Percentiles rank a stretch among this genome's conserved stretches.
phyloP scores from a whole-genome alignment of 768 basidiomycete genomes.

The Macrolepiota albuminosa region DNA sequence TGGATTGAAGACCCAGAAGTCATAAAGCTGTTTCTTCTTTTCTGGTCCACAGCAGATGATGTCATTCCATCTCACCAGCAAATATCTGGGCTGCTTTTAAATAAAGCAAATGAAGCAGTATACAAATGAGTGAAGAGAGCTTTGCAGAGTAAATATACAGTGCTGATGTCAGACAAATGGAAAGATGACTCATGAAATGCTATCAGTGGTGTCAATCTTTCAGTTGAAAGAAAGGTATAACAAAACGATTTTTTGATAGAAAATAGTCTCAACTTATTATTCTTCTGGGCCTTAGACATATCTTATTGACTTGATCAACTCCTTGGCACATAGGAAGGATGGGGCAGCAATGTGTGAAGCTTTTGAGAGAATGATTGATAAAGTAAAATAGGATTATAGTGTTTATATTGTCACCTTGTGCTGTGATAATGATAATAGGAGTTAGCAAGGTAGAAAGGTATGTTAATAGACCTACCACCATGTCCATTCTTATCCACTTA shows the following conservation, averaged over 20 bases:
- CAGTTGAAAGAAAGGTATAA: conserved; percentile 19
- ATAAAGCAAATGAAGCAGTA: conserved; percentile 7
- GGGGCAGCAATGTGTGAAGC: conserved; percentile 19
- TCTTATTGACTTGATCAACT: not conserved
- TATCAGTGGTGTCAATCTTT: conserved; percentile 20
- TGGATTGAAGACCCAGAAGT: conserved; percentile 19
- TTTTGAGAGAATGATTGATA: conserved; percentile 21
- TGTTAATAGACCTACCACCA: not conserved
- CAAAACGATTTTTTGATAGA: too few species aligned
- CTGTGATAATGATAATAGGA: not conserved
- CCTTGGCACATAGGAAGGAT: conserved; percentile 20
- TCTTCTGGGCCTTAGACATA: not conserved
- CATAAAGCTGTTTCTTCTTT: conserved; percentile 23
- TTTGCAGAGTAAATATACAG: conserved; percentile 13
- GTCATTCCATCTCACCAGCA: conserved; percentile 17
- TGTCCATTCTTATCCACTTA: not conserved
- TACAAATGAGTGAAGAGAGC: conserved; percentile 8
- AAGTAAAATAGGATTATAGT: conserved; percentile 14
- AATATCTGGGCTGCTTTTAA: conserved; percentile 19
- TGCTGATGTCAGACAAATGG: conserved; percentile 21
- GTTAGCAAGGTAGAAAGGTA: not conserved
- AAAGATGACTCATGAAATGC: conserved; percentile 21
- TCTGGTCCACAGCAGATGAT: conserved; percentile 18
- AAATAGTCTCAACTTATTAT: too few species aligned
- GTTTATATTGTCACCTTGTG: not conserved